Base-by-base conservation (phyloP, 2,329 filamentous ascomycete genomes). In the Fusarium coffeatum region DNA sequence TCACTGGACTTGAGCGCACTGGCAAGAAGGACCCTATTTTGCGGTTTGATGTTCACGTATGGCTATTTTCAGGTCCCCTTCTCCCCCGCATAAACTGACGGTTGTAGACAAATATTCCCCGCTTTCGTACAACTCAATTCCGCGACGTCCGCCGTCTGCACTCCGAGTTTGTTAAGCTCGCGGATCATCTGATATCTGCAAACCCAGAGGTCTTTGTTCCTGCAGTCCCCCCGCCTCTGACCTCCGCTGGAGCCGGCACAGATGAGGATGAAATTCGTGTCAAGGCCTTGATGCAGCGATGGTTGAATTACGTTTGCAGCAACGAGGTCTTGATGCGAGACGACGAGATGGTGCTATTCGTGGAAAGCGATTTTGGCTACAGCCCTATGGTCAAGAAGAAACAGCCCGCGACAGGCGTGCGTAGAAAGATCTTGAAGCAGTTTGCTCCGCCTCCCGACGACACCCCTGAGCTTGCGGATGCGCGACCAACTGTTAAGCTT, bases 281-380 rank as follows among this genome's bases (percentile, higher is more conserved):
- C 67, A 98, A 98, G 82, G 89, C 90, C 2, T 88, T 93, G 11
- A 88, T 99, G 83, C 96, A 99, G 81, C 87, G 94, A 78, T 99
- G 96, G 96, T 86, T 99, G 75, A 98, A 97, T 80, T 92, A 93
- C 63, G 92, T 99, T 22, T 97, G 96, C 82, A 89, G 88, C 76
- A 98, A 96, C 74, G 94, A 98, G 37, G 90, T 97, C 2, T 87
- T 99, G 10, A 97, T 97, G 85, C 89, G 92, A 67, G 96, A 99
- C 78, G 95, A 98, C 68, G 96, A 99, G 82, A 95, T 98, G 89
- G 89, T 98, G 8, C 90, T 98, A 64, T 99, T 99, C 76, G 94
- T 99, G n/a, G 96, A 99, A 82, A 97, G 93, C 78, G 96, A 99
- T 79, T 98, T 98, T 79, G 96, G 96, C 42, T 99, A 99, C 81